Evolutionary conservation across 345 rosid species (phyloP).

Genomic region (Noccaea bulbosa): DNA sequence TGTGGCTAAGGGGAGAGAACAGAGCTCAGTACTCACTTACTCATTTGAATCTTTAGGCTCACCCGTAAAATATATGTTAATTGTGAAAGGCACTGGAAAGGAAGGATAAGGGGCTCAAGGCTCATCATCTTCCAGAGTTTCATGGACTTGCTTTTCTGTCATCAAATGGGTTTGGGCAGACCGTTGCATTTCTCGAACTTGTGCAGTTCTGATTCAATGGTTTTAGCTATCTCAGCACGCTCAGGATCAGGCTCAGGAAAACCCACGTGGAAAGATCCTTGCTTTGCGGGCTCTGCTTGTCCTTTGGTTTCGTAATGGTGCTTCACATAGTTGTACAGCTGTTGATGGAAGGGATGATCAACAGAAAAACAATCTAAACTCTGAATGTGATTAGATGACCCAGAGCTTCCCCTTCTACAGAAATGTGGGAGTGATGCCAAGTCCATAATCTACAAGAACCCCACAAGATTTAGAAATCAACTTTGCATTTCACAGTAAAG

Average conservation of each 20-base stretch:
- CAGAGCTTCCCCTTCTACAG: constrained; percentile 84
- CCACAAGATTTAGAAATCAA: constrained; percentile 17
- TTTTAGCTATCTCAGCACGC: constrained; percentile 65
- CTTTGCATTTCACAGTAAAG: constrained; percentile 30
- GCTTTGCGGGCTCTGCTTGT: constrained; percentile 61
- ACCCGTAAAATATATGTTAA: constrained; percentile 16
- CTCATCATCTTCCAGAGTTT: constrained; percentile 16
- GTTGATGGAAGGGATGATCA: constrained; percentile 89
- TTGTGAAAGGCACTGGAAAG: neutral
- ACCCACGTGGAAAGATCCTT: constrained; percentile 89
- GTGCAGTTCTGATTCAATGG: constrained; percentile 75
- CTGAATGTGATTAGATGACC: constrained; percentile 63
- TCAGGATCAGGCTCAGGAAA: constrained; percentile 69
- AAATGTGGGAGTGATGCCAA: constrained; percentile 83
- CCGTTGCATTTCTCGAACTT: constrained; percentile 61
- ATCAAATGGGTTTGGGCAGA: constrained; percentile 40
- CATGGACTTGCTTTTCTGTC: constrained; percentile 27
- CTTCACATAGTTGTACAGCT: constrained; percentile 81
- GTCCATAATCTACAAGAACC: constrained; percentile 73
- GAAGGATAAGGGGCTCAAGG: neutral
- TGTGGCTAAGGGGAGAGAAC: constrained; percentile 21
- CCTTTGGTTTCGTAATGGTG: constrained; percentile 52
- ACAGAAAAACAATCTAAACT: constrained; percentile 59
- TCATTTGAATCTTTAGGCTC: constrained; percentile 30
- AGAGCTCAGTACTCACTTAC: constrained; percentile 5